Percentiles rank a stretch among this genome's conserved stretches.
phyloP scores from a whole-genome alignment of 176 grass and related monocot species.

The Luzula sylvatica region DNA sequence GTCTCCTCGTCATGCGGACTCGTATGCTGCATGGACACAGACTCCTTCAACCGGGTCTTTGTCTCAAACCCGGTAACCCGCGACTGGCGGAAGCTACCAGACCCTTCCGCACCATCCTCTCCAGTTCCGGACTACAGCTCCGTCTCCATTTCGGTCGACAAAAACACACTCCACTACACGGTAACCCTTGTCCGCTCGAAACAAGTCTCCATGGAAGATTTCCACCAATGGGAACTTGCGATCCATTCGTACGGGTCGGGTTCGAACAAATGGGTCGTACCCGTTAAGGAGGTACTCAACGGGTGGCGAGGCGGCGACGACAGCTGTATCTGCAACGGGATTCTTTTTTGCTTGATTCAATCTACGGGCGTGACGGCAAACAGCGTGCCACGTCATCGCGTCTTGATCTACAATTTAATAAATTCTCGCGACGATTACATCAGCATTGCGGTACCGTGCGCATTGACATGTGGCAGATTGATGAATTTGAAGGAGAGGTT shows the following conservation, averaged over 20 bases:
- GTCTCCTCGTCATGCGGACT: slow-evolving; percentile 24
- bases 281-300: slow-evolving; percentile 42
- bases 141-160: slow-evolving; percentile 62
- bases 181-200: slow-evolving; percentile 62
- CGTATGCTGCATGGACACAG: slow-evolving; percentile 76
- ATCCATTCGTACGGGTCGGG: slow-evolving; percentile 59
- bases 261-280: slow-evolving; percentile 38
- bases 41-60: slow-evolving; percentile 46
- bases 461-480: slow-evolving; percentile 71
- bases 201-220: slow-evolving; percentile 42
- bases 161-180: slow-evolving; percentile 44
- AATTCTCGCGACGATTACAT: background rate
- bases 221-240: slow-evolving; percentile 61
- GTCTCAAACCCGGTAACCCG: slow-evolving; percentile 79
- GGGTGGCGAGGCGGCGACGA: slow-evolving; percentile 93
- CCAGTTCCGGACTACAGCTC: slow-evolving; percentile 61
- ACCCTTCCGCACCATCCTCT: slow-evolving; percentile 33
- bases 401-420: slow-evolving; percentile 57
- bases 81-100: slow-evolving; percentile 48
- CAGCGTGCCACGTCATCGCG: slow-evolving; percentile 52
- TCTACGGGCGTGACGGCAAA: slow-evolving; percentile 66
- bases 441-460: slow-evolving; percentile 53
- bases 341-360: slow-evolving; percentile 85
- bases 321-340: slow-evolving; percentile 65
- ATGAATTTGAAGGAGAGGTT: slow-evolving; percentile 70